Percentiles rank a stretch among this genome's conserved stretches.
Conservation (phyloP, 345 rosid genomes). For the Brassica carinata region DNA sequence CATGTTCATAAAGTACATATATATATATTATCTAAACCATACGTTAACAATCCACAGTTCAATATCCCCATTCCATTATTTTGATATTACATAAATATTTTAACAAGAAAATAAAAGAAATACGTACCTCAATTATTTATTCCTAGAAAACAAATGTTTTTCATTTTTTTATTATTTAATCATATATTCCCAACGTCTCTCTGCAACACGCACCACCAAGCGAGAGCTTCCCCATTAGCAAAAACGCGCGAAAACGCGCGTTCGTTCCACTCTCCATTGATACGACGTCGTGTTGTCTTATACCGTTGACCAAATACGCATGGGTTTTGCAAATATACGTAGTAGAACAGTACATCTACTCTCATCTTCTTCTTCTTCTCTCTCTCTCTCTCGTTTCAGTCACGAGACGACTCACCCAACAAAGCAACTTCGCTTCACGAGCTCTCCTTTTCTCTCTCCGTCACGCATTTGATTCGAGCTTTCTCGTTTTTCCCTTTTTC, state of each 20-base stretch:
- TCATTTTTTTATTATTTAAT: background rate
- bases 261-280: background rate
- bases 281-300: conserved; percentile 15
- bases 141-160: background rate
- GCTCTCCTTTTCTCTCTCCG: conserved; percentile 11
- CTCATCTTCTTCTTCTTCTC: conserved; percentile 21
- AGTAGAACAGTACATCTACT: background rate
- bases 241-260: conserved; percentile 4
- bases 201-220: conserved; percentile 43
- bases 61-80: background rate
- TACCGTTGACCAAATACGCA: conserved; percentile 39
- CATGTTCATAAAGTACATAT: background rate
- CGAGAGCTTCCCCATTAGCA: conserved; percentile 26
- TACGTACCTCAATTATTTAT: background rate
- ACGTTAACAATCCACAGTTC: background rate
- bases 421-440: conserved; percentile 34
- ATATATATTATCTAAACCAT: background rate
- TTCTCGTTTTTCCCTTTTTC: background rate
- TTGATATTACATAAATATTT: background rate
- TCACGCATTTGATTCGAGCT: conserved; percentile 35
- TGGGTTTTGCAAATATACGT: conserved; percentile 23
- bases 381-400: conserved; percentile 32
- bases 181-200: conserved; percentile 41
- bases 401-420: conserved; percentile 33
- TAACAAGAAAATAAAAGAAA: background rate